Percentiles rank a stretch among this genome's conserved stretches.
phyloP scores from a whole-genome alignment of 2,329 filamentous ascomycete genomes.

The Exophiala viscosa region DNA sequence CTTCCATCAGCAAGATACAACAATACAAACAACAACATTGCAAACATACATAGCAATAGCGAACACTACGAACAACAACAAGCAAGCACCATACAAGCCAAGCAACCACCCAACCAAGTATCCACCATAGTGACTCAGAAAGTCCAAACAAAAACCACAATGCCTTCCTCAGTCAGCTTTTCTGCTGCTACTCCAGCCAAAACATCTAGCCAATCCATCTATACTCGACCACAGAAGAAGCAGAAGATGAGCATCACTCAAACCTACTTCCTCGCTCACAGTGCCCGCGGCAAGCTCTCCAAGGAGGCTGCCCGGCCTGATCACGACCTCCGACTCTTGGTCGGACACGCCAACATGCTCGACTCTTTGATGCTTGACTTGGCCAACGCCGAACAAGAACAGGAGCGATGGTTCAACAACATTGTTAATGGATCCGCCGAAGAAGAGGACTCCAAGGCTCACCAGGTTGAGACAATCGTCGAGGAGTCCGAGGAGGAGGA shows the following conservation, averaged over 20 bases:
- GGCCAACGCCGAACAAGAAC: conserved; percentile 88
- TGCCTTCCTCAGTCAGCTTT: conserved; percentile 30
- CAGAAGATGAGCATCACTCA: conserved; percentile 95
- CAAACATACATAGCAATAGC: conserved; percentile 2
- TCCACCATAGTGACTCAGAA: conserved; percentile 22
- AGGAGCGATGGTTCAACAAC: conserved; percentile 97
- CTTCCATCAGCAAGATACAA: conserved; percentile 11
- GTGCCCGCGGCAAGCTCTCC: conserved; percentile 92
- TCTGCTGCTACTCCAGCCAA: conserved; percentile 21
- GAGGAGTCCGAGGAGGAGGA: conserved; percentile 68
- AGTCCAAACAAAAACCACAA: conserved; percentile 19
- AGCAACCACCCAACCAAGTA: conserved; percentile 7
- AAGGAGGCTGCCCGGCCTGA: conserved; percentile 84
- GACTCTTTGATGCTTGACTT: conserved; percentile 90
- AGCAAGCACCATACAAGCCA: conserved; percentile 6
- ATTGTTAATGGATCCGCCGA: conserved; percentile 75
- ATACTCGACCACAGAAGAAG: conserved; percentile 37
- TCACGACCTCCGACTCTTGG: conserved; percentile 90
- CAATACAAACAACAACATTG: neutral
- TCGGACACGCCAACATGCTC: conserved; percentile 97
- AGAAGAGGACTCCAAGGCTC: conserved; percentile 69
- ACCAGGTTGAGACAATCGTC: conserved; percentile 69
- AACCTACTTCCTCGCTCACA: conserved; percentile 97
- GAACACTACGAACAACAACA: conserved; percentile 6
- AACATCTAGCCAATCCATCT: conserved; percentile 24